Base-by-base conservation (phyloP, 78 protist species). In the Dictyostelium intermedium region DNA sequence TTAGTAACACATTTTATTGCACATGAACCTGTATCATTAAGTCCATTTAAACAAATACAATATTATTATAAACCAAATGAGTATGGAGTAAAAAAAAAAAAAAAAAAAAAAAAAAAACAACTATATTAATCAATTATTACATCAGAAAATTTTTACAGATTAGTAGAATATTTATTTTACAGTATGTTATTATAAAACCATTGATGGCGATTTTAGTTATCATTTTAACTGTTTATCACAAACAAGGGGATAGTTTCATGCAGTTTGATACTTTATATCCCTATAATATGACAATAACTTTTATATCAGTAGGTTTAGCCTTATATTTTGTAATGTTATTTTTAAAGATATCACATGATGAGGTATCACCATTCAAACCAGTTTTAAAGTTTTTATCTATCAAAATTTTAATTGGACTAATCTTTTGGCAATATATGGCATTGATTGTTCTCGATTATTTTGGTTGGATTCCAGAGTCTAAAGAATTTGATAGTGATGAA, bases 401-500 rank as follows among this genome's bases (percentile, higher is more conserved):
- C 30, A 89, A 89, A 35, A 70, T 89, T 70, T 81, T 89, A 7
- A 85, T 89, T 5, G 82, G 74, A 53, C 73, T 89, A 27, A 79
- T 84, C 69, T 89, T 89, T 47, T 89, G 94, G 94, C 94, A 89
- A 89, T 69, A 79, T 13, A 32, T 89, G 7, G 82, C 77, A 6
- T 79, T 89, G 7, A 32, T 79, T 69, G 78, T 37, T 45, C 34
- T 87, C 32, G 76, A 32, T 13, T 41, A n/a, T 5, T 79, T 77
- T 41, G 93, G 93, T 30, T 34, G 18, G 34, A 79, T 87, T 1
- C 45, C 60, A 25, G 32, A 43, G 7, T 25, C 82, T 13, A 79
- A 87, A 66, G 93, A 84, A 25, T 61, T 72, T 84, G 35, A 41
- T 60, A 9, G 41, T 27, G 93, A 78, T 87, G 86, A 77, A 79